phyloP scores from a whole-genome alignment of 1,284 basidiomycete species.

The Ustilago hordei region DNA sequence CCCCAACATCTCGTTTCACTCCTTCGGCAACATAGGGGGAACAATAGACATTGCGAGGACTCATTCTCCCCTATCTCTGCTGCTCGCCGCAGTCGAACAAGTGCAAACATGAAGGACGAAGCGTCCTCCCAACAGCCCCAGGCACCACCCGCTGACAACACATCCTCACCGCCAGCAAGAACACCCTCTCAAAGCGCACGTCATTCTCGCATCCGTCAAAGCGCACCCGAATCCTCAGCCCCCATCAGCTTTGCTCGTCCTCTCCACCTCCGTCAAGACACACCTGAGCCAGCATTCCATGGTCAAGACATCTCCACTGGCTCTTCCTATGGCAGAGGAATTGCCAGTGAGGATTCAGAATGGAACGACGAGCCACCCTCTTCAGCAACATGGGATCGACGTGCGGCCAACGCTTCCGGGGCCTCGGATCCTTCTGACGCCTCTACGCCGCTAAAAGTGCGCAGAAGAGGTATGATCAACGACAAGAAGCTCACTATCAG shows the following conservation, averaged over 20 bases:
- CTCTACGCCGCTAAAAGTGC: slow-evolving; percentile 33
- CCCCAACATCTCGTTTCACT: not conserved
- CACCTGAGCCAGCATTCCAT: not conserved
- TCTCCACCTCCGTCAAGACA: slow-evolving; percentile 4
- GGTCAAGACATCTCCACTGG: slow-evolving; percentile 3
- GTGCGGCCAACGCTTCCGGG: slow-evolving; percentile 14
- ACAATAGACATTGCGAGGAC: not conserved
- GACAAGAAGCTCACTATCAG: slow-evolving; percentile 40
- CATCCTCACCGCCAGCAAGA: slow-evolving; percentile 1
- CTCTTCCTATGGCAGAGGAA: slow-evolving; percentile 3
- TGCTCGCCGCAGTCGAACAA: not conserved
- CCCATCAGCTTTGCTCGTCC: slow-evolving; percentile 39
- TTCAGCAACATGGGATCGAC: slow-evolving; percentile 9
- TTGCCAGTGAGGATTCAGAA: slow-evolving; percentile 14
- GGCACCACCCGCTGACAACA: not conserved
- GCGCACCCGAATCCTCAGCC: slow-evolving; percentile 12
- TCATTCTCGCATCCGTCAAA: slow-evolving; percentile 19
- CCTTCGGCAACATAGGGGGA: not conserved
- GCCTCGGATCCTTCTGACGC: not conserved
- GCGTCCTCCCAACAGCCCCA: not conserved
- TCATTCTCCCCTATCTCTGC: not conserved
- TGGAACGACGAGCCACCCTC: slow-evolving; percentile 12
- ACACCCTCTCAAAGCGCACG: slow-evolving; percentile 12
- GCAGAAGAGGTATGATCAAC: slow-evolving; percentile 25
- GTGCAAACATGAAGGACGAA: slow-evolving; percentile 21